phyloP scores from a whole-genome alignment of 352 stramenopile genomes.

The Phytopythium aichiense region DNA sequence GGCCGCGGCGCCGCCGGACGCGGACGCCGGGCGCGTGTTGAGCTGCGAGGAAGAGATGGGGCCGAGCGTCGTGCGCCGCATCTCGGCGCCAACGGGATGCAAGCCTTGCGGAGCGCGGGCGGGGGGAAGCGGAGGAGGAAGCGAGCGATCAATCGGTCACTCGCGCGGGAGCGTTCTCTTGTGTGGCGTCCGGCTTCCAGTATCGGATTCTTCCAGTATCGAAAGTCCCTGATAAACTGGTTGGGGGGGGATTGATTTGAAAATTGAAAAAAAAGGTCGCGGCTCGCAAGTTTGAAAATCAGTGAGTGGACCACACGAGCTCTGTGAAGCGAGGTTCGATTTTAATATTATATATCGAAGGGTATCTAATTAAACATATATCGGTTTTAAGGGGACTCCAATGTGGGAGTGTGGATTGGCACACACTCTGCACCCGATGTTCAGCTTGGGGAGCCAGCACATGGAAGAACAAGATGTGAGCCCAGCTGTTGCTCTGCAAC shows the following conservation, averaged over 20 bases:
- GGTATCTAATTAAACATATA: background rate
- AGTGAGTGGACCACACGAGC: background rate
- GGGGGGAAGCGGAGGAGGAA: background rate
- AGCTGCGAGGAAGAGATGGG: constrained; percentile 84
- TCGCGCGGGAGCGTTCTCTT: background rate
- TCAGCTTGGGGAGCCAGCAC: background rate
- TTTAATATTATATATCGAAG: too few species aligned
- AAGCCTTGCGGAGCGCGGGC: background rate
- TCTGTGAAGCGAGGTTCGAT: too few species aligned
- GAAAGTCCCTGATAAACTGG: background rate
- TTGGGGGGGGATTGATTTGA: background rate
- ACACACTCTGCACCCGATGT: too few species aligned
- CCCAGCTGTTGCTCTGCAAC: background rate
- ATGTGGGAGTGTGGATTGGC: too few species aligned
- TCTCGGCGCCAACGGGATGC: constrained; percentile 11
- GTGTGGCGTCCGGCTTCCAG: background rate
- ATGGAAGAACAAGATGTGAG: constrained; percentile 1
- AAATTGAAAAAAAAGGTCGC: background rate
- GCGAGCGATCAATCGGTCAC: background rate
- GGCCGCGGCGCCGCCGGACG: constrained; percentile 18
- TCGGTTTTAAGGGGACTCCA: too few species aligned
- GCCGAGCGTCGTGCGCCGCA: constrained; percentile 83
- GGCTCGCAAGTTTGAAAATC: background rate
- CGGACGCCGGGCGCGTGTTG: constrained; percentile 41
- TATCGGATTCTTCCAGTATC: background rate